Base-by-base conservation (phyloP, 495 filamentous ascomycete genomes). In the Penicillium bovifimosum region DNA sequence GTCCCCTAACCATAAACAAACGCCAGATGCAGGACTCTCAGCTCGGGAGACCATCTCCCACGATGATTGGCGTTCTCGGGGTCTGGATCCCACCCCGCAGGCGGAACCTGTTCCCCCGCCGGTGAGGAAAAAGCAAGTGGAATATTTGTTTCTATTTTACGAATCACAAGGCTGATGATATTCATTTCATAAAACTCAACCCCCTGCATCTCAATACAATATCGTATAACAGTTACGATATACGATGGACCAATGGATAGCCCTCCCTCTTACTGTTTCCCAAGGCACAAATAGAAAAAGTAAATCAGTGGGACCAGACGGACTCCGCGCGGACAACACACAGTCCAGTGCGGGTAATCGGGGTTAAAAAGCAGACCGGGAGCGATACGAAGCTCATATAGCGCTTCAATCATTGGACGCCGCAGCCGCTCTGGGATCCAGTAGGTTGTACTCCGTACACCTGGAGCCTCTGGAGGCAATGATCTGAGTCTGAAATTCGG, bases 21-120 rank as follows among this genome's bases (percentile, higher is more conserved):
- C 6, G 27, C 18, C 17, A 34, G 39, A 60, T 67, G 64, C 68
- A 69, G 60, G 63, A 56, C 67, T 69, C 61, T 60, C 60, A 62
- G 31, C 63, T 65, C 59, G 67, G 69, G 65, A 55, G 51, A 14
- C 6, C 45, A 28, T 59, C 42, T 52, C 14, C 47, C 36, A n/a
- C 53, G 53, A 26, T 69, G 64, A 72, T 72, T 73, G 70, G 68
- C 41, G 47, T 41, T 20, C 20, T 35, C 33, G 32, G 42, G 35
- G 18, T 29, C 54, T 56, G 52, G 44, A 56, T 54, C 49, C 61
- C 63, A 68, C 63, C 60, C 69, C 64, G 68, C 68, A 65, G 51
- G 62, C 63, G 62, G 66, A 64, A 65, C 58, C 31, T 44, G 48
- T 55, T 59, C 56, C 44, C 47, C 35, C 44, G 26, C 54, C 54